Percentiles rank a stretch among this genome's conserved stretches.
phyloP scores from a whole-genome alignment of 2,329 filamentous ascomycete genomes.

The Kalmusia sp. region DNA sequence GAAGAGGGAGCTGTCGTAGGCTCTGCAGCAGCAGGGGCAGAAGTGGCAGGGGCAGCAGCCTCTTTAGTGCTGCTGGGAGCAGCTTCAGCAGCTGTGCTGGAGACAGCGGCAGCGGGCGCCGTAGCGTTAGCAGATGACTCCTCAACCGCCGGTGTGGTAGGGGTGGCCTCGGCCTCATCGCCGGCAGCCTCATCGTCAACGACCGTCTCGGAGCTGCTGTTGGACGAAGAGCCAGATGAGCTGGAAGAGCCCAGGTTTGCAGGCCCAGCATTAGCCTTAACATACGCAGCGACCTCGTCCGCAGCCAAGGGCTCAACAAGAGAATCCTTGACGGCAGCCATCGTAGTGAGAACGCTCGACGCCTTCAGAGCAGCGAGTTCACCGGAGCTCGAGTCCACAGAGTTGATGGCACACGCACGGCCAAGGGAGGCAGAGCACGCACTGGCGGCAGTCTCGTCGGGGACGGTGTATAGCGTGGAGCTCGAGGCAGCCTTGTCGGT shows the following conservation, averaged over 20 bases:
- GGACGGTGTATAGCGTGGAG: background rate
- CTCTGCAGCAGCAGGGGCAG: background rate
- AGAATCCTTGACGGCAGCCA: constrained; percentile 17
- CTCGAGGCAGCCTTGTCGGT: background rate
- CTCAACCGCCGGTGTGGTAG: too few species aligned
- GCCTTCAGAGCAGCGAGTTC: constrained; percentile 20
- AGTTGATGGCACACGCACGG: constrained; percentile 26
- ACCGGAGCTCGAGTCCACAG: constrained; percentile 27
- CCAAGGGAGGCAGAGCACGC: constrained; percentile 12
- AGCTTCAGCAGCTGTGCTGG: background rate
- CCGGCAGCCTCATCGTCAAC: background rate
- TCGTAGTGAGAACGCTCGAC: constrained; percentile 19
- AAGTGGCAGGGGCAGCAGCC: constrained; percentile 7
- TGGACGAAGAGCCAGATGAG: background rate
- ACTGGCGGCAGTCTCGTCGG: constrained; percentile 4
- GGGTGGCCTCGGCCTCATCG: background rate
- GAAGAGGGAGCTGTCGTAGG: background rate
- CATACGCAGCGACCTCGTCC: constrained; percentile 25
- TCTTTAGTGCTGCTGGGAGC: background rate
- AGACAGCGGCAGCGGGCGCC: background rate
- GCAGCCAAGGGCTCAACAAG: constrained; percentile 19
- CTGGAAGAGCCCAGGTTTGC: constrained; percentile 20
- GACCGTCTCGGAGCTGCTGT: background rate
- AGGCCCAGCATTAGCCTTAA: constrained; percentile 29
- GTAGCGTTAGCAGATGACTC: too few species aligned